Evolutionary conservation across 2,329 filamentous ascomycete species (phyloP).

Genomic region (Chrysoporthe deuterocubensis): DNA sequence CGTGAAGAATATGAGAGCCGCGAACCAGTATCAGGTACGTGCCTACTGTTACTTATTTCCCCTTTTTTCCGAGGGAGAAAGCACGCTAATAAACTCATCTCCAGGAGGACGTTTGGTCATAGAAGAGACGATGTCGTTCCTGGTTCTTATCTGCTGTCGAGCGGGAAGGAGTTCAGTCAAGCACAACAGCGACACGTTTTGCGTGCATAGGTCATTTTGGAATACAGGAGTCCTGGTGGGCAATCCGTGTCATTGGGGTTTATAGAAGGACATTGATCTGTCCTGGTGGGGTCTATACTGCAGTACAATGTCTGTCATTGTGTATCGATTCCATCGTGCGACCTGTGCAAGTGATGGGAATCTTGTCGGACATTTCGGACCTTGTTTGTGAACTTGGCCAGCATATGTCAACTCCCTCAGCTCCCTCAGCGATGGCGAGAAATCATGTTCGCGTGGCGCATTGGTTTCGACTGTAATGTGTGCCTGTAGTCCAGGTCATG

Average conservation of each 20-base stretch:
- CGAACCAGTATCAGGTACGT: slow-evolving; percentile 92
- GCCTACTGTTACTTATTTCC: slow-evolving; percentile 6
- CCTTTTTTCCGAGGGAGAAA: neutral
- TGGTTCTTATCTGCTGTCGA: slow-evolving; percentile 24
- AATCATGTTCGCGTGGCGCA: neutral
- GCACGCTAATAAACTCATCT: slow-evolving; percentile 38
- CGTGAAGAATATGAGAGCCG: slow-evolving; percentile 93
- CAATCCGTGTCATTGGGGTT: neutral
- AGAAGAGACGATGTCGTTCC: slow-evolving; percentile 33
- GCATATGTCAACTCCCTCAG: neutral
- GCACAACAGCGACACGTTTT: slow-evolving; percentile 8
- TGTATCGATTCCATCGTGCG: neutral
- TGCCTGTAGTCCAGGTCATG: neutral
- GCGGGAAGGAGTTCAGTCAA: slow-evolving; percentile 9
- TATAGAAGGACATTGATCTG: slow-evolving; percentile 4
- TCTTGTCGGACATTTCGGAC: neutral
- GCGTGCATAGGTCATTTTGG: slow-evolving; percentile 17
- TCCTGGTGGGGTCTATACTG: neutral
- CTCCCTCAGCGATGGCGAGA: neutral
- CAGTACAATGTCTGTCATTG: slow-evolving; percentile 1
- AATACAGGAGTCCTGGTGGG: slow-evolving; percentile 24
- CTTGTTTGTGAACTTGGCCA: neutral
- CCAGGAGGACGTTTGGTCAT: slow-evolving; percentile 76
- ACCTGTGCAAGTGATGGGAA: neutral
- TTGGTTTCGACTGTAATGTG: neutral